phyloP scores from a whole-genome alignment of 2,329 filamentous ascomycete genomes.

The Alternaria consortialis region DNA sequence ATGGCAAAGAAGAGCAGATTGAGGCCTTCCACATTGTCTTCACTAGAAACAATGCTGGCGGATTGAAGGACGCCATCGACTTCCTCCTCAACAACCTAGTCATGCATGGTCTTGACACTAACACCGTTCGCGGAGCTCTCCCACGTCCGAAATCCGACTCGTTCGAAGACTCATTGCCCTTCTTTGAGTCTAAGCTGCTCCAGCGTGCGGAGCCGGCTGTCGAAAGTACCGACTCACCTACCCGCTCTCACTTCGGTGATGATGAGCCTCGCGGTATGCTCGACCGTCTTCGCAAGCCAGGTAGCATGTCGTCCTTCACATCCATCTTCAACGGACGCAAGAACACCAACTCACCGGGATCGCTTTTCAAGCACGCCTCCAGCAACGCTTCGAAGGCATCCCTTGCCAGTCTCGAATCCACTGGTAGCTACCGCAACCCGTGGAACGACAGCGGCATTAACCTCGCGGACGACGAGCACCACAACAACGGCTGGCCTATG shows the following conservation, averaged over 20 bases:
- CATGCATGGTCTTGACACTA: constrained; percentile 84
- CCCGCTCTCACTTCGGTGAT: constrained; percentile 82
- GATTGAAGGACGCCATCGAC: constrained; percentile 93
- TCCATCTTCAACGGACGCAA: constrained; percentile 97
- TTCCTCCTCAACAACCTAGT: constrained; percentile 88
- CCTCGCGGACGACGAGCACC: constrained; percentile 80
- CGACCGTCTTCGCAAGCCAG: constrained; percentile 91
- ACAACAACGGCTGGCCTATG: constrained; percentile 51
- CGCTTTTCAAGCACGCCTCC: constrained; percentile 85
- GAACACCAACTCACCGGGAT: constrained; percentile 80
- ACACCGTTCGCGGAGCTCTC: constrained; percentile 88
- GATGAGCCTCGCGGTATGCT: constrained; percentile 84
- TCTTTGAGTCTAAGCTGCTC: constrained; percentile 95
- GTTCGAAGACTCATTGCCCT: constrained; percentile 95
- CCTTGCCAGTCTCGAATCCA: constrained; percentile 93
- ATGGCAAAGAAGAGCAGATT: constrained; percentile 54
- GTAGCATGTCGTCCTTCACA: constrained; percentile 91
- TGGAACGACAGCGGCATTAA: constrained; percentile 99
- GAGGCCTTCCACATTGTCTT: constrained; percentile 67
- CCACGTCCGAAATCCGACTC: constrained; percentile 98
- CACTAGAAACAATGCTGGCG: constrained; percentile 96
- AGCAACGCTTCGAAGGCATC: constrained; percentile 95
- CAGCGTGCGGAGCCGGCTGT: constrained; percentile 85
- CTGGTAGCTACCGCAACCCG: constrained; percentile 93
- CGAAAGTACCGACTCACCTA: constrained; percentile 84